Evolutionary conservation across 164 flowering plant genomes (phyloP).

Genomic region (Stephania cephalantha): DNA sequence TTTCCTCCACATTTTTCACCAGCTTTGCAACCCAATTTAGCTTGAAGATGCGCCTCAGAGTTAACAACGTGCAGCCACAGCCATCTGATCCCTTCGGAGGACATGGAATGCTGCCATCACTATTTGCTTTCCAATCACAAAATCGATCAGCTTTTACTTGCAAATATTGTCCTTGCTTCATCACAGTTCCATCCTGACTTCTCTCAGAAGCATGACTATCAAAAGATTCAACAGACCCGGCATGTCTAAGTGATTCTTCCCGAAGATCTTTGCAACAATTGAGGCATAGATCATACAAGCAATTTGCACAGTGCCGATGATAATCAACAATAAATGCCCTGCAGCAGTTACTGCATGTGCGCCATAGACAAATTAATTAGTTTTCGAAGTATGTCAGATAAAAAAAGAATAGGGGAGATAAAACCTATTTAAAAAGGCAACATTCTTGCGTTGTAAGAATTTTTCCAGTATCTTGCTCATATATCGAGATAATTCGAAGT

Average conservation of each 20-base stretch:
- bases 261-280: constrained; percentile 81
- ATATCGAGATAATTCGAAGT: neutral
- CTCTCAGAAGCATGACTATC: constrained; percentile 21
- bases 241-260: constrained; percentile 32
- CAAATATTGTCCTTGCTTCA: constrained; percentile 21
- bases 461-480: neutral
- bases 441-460: neutral
- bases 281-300: constrained; percentile 85
- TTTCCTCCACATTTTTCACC: constrained; percentile 88
- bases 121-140: constrained; percentile 63
- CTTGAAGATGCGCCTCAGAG: constrained; percentile 76
- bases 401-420: neutral
- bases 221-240: constrained; percentile 13
- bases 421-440: neutral
- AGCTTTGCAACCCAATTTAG: constrained; percentile 97
- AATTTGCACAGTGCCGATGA: constrained; percentile 79
- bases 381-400: constrained; percentile 1
- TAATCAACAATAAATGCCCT: constrained; percentile 82
- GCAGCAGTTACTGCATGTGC: constrained; percentile 70
- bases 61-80: constrained; percentile 52
- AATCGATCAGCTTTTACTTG: constrained; percentile 27
- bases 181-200: constrained; percentile 24
- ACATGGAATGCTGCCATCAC: constrained; percentile 80
- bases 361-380: neutral
- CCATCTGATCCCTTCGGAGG: constrained; percentile 80